Evolutionary conservation across 257 asterid genomes (phyloP).

Genomic region (Ilex aquifolium): DNA sequence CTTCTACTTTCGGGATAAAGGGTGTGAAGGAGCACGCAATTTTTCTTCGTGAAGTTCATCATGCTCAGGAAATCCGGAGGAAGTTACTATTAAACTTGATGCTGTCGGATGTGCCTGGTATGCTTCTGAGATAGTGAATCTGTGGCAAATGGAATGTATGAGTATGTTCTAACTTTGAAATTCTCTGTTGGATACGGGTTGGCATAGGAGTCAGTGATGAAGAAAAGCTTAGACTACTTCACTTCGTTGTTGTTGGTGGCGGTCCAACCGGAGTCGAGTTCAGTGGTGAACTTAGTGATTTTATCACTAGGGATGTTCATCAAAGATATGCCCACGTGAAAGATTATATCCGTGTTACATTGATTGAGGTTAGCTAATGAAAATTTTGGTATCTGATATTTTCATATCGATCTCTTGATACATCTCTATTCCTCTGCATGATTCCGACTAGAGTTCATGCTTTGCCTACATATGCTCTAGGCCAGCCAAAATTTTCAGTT

Average conservation of each 20-base stretch:
- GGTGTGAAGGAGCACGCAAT: conserved; percentile 82
- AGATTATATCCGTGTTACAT: conserved; percentile 79
- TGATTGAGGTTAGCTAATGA: conserved; percentile 58
- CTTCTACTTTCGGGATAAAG: conserved; percentile 86
- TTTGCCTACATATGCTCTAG: too few species aligned
- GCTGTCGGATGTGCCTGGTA: conserved; percentile 96
- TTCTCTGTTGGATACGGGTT: conserved; percentile 1
- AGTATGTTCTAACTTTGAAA: background rate
- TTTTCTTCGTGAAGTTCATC: conserved; percentile 95
- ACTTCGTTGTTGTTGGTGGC: conserved; percentile 96
- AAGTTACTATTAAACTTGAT: conserved; percentile 80
- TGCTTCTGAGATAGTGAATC: background rate
- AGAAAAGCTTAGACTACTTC: conserved; percentile 83
- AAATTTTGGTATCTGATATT: too few species aligned
- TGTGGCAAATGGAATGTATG: too few species aligned
- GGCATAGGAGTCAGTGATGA: conserved; percentile 71
- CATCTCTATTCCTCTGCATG: too few species aligned
- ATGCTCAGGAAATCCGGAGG: conserved; percentile 96
- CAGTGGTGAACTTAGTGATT: conserved; percentile 97
- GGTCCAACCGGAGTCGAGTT: conserved; percentile 99
- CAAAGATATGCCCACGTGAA: conserved; percentile 87
- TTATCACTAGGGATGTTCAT: conserved; percentile 79
- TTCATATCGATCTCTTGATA: too few species aligned
- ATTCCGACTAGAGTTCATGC: too few species aligned
- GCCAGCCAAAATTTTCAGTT: too few species aligned